Evolutionary conservation across 805 yeast species (phyloP).

Genomic region (Candida stauntonica): DNA sequence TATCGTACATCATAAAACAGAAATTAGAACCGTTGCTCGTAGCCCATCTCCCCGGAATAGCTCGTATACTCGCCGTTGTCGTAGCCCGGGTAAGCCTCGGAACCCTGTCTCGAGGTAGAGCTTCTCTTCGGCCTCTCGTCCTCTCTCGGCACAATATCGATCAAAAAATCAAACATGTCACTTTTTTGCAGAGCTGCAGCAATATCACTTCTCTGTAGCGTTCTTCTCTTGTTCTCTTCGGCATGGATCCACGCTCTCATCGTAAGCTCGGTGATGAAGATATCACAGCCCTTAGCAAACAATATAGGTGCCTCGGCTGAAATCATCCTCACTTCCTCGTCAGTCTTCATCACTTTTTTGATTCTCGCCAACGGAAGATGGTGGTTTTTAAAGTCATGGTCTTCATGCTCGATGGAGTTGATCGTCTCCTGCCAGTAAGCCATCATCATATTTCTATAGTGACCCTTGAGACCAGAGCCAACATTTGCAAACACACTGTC

Average conservation of each 20-base stretch:
- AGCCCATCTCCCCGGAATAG: conserved; percentile 2
- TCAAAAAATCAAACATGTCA: conserved; percentile 96
- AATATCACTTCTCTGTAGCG: conserved; percentile 89
- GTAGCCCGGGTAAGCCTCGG: conserved; percentile 4
- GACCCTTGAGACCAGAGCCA: conserved; percentile 85
- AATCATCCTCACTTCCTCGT: conserved; percentile 95
- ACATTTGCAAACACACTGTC: conserved; percentile 81
- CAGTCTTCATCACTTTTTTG: conserved; percentile 96
- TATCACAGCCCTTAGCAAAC: conserved; percentile 97
- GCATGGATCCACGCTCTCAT: conserved; percentile 99
- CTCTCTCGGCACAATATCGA: conserved; percentile 94
- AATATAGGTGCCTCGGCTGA: conserved; percentile 97
- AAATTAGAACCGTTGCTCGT: conserved; percentile 2
- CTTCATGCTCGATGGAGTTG: conserved; percentile 78
- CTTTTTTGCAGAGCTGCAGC: conserved; percentile 92
- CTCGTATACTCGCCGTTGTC: conserved; percentile 2
- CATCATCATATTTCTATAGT: conserved; percentile 83
- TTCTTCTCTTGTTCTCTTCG: conserved; percentile 91
- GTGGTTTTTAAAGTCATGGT: conserved; percentile 89
- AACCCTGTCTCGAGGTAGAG: conserved; percentile 10
- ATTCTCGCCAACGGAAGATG: conserved; percentile 94
- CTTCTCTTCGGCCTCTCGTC: conserved; percentile 36
- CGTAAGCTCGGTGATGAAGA: conserved; percentile 92
- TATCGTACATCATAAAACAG: too few species aligned
- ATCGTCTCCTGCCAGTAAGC: conserved; percentile 97